These are phyloP conservation scores for Candolleomyces efflorescens DNA, from an alignment of 768 basidiomycete species.

Conservation along the genomic window DNA sequence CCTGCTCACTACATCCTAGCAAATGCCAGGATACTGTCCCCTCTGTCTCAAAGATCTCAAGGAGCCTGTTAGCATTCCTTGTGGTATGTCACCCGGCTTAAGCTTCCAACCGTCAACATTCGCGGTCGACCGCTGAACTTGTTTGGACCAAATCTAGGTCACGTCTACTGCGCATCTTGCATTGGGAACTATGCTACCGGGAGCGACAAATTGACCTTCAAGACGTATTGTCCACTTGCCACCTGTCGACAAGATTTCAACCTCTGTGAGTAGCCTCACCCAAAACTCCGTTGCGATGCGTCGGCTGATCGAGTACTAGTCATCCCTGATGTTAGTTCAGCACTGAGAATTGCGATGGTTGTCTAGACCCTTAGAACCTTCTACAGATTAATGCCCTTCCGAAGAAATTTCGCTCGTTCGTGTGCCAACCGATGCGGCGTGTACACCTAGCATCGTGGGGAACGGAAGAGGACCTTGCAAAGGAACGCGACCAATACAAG, in stretches of 20 bases:
- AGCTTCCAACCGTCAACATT: no score
- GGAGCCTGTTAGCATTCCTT: neutral
- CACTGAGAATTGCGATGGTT: neutral
- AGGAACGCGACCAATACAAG: constrained; percentile 1
- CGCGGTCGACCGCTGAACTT: neutral
- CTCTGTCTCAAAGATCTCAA: neutral
- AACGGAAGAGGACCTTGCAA: neutral
- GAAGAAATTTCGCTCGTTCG: neutral
- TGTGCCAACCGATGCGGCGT: neutral
- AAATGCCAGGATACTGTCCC: neutral
- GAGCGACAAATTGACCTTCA: neutral
- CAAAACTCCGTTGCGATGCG: neutral
- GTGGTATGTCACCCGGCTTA: neutral
- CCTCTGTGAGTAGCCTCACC: neutral
- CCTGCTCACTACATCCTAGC: no score
- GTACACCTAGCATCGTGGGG: neutral
- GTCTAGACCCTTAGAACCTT: neutral
- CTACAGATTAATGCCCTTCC: neutral
- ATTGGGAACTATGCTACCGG: neutral
- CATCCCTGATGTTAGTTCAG: neutral
- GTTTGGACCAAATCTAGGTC: neutral
- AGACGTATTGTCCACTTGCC: neutral
- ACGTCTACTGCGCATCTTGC: neutral
- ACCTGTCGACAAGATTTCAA: neutral
- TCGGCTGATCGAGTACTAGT: neutral